A percentile compares a stretch with the other conserved stretches of the same genome.
phyloP scores from a whole-genome alignment of 2,329 filamentous ascomycete species.

The Pleomassaria siparia region DNA sequence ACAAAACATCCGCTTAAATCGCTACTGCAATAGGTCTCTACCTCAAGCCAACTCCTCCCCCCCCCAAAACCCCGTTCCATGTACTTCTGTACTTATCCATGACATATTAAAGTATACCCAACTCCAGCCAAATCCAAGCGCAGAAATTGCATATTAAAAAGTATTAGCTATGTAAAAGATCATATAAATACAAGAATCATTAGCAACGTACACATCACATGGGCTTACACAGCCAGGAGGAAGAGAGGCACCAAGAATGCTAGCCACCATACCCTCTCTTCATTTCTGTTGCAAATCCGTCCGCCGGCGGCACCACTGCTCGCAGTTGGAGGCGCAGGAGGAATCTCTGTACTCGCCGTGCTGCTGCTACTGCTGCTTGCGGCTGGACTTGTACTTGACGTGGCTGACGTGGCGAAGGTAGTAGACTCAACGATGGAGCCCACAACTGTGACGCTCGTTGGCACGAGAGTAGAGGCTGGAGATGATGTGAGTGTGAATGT shows the following conservation, averaged over 20 bases:
- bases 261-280: slow-evolving; percentile 37
- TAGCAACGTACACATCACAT: background rate
- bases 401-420: slow-evolving; percentile 10
- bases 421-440: slow-evolving; percentile 16
- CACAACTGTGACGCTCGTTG: slow-evolving; percentile 11
- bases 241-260: slow-evolving; percentile 25
- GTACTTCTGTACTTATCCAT: slow-evolving; percentile 1
- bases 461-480: slow-evolving; percentile 1
- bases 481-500: slow-evolving; percentile 4
- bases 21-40: background rate
- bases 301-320: slow-evolving; percentile 13
- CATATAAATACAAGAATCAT: slow-evolving; percentile 16
- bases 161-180: slow-evolving; percentile 2
- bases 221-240: slow-evolving; percentile 13
- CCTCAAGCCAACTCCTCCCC: too few species aligned
- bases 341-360: slow-evolving; percentile 20
- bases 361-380: slow-evolving; percentile 8
- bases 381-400: background rate
- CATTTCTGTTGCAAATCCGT: slow-evolving; percentile 8
- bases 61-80: background rate
- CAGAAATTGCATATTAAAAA: slow-evolving; percentile 1
- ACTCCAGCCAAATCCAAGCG: background rate
- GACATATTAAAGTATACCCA: slow-evolving; percentile 1
- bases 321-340: slow-evolving; percentile 34
- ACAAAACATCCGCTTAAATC: background rate